These are phyloP conservation scores for Diaporthe longicolla DNA, from an alignment of 2,329 filamentous ascomycete genomes.

Conservation along the genomic window DNA sequence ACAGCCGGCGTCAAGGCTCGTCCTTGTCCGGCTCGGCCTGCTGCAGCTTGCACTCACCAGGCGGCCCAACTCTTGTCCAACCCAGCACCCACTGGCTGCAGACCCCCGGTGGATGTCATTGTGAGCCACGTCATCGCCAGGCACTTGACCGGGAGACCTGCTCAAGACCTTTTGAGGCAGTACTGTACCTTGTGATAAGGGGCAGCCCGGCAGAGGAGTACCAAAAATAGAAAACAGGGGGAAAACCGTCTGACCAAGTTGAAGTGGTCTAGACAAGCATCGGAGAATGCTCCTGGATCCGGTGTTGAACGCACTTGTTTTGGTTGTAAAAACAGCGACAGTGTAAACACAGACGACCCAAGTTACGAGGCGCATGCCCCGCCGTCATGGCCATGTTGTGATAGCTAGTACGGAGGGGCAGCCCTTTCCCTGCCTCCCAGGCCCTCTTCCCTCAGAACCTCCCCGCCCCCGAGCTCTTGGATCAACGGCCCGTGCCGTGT, in stretches of 20 bases:
- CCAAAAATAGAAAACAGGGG: slow-evolving; percentile 50
- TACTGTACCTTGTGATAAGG: slow-evolving; percentile 15
- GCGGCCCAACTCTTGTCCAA: not conserved
- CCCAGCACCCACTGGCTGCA: not conserved
- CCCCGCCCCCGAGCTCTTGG: not conserved
- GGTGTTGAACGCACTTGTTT: slow-evolving; percentile 83
- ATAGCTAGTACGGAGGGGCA: slow-evolving; percentile 69
- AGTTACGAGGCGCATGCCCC: slow-evolving; percentile 60
- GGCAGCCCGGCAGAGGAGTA: not conserved
- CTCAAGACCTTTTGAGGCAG: not conserved
- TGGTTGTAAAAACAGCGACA: slow-evolving; percentile 88
- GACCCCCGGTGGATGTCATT: not conserved
- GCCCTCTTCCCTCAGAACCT: slow-evolving; percentile 1
- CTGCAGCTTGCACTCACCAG: not conserved
- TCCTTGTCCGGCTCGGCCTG: not conserved
- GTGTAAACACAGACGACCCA: slow-evolving; percentile 78
- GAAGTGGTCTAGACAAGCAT: slow-evolving; percentile 68
- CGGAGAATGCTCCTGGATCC: slow-evolving; percentile 74
- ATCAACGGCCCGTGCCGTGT: not conserved
- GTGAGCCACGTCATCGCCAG: slow-evolving; percentile 12
- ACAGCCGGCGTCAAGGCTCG: not conserved
- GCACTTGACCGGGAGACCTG: slow-evolving; percentile 38
- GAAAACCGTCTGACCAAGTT: slow-evolving; percentile 69
- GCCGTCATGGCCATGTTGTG: slow-evolving; percentile 77
- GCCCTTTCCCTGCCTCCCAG: slow-evolving; percentile 48